Evolutionary conservation across 2,329 filamentous ascomycete species (phyloP).

Genomic region (Pyrenophora seminiperda): DNA sequence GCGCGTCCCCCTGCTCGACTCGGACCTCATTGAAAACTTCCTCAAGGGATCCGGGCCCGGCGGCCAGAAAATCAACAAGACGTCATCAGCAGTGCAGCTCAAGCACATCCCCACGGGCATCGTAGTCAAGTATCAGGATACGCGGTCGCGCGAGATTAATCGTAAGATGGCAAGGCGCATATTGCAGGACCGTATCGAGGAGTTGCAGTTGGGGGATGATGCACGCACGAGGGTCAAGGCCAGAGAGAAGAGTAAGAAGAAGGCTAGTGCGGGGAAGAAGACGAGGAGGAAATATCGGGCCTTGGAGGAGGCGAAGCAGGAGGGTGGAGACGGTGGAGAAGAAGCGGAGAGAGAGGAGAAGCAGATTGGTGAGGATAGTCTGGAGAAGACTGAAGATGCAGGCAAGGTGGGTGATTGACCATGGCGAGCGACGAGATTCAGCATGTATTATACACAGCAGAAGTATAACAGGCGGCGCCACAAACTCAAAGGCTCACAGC

Average conservation of each 20-base stretch:
- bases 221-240: constrained; percentile 70
- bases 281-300: constrained; percentile 72
- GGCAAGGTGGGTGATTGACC: constrained; percentile 7
- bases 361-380: constrained; percentile 3
- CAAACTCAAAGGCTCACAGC: too few species aligned
- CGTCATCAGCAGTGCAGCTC: constrained; percentile 89
- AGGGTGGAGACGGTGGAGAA: constrained; percentile 56
- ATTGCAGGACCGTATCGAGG: constrained; percentile 78
- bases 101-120: constrained; percentile 89
- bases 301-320: constrained; percentile 70
- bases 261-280: constrained; percentile 81
- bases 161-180: constrained; percentile 80
- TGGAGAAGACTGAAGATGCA: background rate
- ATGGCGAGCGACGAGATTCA: background rate
- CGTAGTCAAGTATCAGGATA: constrained; percentile 92
- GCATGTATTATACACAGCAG: background rate
- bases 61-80: constrained; percentile 99
- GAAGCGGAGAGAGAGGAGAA: constrained; percentile 23
- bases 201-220: constrained; percentile 70
- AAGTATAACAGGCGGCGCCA: background rate
- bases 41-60: constrained; percentile 91
- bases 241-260: constrained; percentile 67
- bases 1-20: constrained; percentile 74
- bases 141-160: constrained; percentile 84
- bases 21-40: constrained; percentile 82